Evolutionary conservation across 2,329 filamentous ascomycete genomes (phyloP).

Genomic region (Aspergillus pseudotamarii): DNA sequence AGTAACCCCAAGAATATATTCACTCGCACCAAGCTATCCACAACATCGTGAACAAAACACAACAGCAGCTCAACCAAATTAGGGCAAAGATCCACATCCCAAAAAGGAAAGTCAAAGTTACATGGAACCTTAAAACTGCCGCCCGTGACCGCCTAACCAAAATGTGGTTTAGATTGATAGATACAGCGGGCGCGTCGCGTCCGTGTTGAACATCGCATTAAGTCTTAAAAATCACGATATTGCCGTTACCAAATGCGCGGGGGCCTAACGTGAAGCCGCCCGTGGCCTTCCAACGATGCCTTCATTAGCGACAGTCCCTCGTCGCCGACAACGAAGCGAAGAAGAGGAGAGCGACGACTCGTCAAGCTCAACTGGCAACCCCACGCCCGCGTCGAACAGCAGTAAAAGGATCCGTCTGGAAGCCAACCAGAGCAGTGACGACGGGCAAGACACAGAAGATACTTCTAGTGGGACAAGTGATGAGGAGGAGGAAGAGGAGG

Average conservation of each 20-base stretch:
- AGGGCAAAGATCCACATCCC: not conserved
- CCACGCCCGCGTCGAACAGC: slow-evolving; percentile 29
- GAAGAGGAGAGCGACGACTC: slow-evolving; percentile 30
- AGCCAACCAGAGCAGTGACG: slow-evolving; percentile 11
- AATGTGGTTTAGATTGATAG: not conserved
- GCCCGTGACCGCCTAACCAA: not conserved
- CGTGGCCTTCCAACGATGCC: slow-evolving; percentile 29
- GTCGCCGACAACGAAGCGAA: slow-evolving; percentile 32
- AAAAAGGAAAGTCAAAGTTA: not conserved
- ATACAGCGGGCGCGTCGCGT: slow-evolving; percentile 31
- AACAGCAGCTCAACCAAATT: not conserved
- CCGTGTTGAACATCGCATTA: slow-evolving; percentile 15
- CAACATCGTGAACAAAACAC: no score
- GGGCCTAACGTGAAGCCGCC: slow-evolving; percentile 5
- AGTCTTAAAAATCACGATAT: slow-evolving; percentile 8
- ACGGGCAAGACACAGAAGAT: not conserved
- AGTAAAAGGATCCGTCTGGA: slow-evolving; percentile 38
- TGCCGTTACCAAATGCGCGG: slow-evolving; percentile 8
- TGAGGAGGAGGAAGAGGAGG: slow-evolving; percentile 21
- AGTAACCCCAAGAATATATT: not conserved
- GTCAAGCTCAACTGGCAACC: slow-evolving; percentile 16
- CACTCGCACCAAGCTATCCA: not conserved
- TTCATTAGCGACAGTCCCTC: slow-evolving; percentile 26
- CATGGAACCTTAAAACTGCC: not conserved
- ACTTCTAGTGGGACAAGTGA: slow-evolving; percentile 20